phyloP scores from a whole-genome alignment of 176 grass and related monocot species.

The Triticum dicoccoides region DNA sequence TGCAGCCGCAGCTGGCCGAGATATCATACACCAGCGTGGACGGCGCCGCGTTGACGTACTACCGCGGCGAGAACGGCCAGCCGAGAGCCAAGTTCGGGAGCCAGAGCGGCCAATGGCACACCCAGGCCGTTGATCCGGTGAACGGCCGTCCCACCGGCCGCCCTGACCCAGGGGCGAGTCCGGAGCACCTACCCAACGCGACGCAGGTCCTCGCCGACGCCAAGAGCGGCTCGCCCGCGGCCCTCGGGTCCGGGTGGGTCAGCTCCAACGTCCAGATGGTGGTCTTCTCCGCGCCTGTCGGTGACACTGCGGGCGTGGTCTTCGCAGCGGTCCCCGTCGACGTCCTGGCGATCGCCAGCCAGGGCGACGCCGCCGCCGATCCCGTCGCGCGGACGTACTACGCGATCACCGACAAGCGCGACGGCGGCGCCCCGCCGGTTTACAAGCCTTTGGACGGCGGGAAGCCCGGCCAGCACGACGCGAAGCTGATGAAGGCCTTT shows the following conservation, averaged over 20 bases:
- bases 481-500: not conserved
- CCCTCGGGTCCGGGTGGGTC: slow-evolving; percentile 18
- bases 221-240: slow-evolving; percentile 9
- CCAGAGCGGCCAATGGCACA: slow-evolving; percentile 2
- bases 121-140: slow-evolving; percentile 15
- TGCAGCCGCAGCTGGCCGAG: slow-evolving; percentile 33
- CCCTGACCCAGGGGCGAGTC: not conserved
- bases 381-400: slow-evolving; percentile 23
- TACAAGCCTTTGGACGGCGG: not conserved
- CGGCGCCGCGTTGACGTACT: slow-evolving; percentile 42
- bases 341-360: not conserved
- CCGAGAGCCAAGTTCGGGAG: not conserved
- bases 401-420: not conserved
- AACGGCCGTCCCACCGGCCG: slow-evolving; percentile 9
- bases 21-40: slow-evolving; percentile 37
- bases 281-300: slow-evolving; percentile 23
- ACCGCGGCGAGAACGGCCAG: slow-evolving; percentile 5
- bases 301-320: slow-evolving; percentile 7
- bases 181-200: not conserved
- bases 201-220: not conserved
- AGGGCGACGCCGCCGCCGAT: not conserved
- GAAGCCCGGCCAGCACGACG: not conserved
- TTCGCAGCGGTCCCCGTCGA: slow-evolving; percentile 3
- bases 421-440: not conserved
- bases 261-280: slow-evolving; percentile 10